These are phyloP conservation scores for Ogataea populi-albae DNA, from an alignment of 805 yeast genomes.

Conservation along the genomic window DNA sequence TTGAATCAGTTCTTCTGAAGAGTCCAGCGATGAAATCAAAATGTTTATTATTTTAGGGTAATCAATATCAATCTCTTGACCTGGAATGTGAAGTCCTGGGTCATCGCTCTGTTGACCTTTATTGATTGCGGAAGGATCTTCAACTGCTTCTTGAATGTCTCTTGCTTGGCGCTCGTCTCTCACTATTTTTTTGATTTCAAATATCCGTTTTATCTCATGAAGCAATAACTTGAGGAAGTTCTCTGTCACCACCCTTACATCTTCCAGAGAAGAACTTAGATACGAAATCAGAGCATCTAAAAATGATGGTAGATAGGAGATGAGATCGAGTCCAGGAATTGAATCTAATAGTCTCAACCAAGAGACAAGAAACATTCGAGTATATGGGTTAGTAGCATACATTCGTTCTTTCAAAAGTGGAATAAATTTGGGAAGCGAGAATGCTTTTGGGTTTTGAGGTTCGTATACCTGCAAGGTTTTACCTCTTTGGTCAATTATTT, in stretches of 20 bases:
- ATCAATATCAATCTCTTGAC: conserved; percentile 81
- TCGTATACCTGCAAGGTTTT: conserved; percentile 59
- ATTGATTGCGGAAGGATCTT: conserved; percentile 11
- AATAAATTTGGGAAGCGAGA: conserved; percentile 81
- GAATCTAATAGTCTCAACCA: conserved; percentile 93
- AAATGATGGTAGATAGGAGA: conserved; percentile 85
- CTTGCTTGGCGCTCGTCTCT: conserved; percentile 27
- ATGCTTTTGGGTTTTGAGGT: conserved; percentile 61
- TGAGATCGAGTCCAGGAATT: conserved; percentile 85
- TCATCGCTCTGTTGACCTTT: conserved; percentile 31
- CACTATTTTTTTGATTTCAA: conserved; percentile 59
- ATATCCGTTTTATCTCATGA: conserved; percentile 75
- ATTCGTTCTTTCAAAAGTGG: conserved; percentile 90
- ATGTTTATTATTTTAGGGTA: conserved; percentile 78
- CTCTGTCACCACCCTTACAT: conserved; percentile 83
- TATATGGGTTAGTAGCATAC: conserved; percentile 88
- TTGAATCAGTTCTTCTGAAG: conserved; percentile 73
- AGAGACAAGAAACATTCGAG: conserved; percentile 85
- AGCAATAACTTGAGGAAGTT: conserved; percentile 70
- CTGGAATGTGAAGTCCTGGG: conserved; percentile 61
- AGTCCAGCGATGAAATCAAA: conserved; percentile 73
- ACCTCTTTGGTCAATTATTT: conserved; percentile 53
- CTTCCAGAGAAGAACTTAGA: conserved; percentile 78
- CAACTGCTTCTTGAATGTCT: conserved; percentile 5
- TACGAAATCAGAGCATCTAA: conserved; percentile 79